A percentile compares a stretch with the other conserved stretches of the same genome.
Evolutionary conservation across 164 flowering plant species (phyloP).

Genomic region (Sextonia rubra): DNA sequence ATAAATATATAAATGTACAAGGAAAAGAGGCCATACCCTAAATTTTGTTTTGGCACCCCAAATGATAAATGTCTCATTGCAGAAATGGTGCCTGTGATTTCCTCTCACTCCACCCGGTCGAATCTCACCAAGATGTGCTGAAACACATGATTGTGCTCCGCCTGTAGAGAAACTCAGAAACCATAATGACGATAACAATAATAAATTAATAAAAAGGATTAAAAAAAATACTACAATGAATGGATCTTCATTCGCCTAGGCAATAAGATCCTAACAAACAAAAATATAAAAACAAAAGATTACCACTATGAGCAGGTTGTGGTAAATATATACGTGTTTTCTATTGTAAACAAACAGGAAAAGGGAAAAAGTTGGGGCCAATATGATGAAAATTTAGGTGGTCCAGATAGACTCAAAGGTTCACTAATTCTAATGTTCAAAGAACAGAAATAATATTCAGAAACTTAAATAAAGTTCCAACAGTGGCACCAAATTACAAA

Average conservation of each 20-base stretch:
- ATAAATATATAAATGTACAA: background rate
- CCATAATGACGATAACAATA: background rate
- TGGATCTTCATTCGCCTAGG: no score
- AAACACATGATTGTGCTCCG: constrained; percentile 62
- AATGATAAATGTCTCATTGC: constrained; percentile 86
- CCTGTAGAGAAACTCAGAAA: constrained; percentile 34
- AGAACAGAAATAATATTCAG: background rate
- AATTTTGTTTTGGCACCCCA: constrained; percentile 83
- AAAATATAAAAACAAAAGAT: no score
- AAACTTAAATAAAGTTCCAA: background rate
- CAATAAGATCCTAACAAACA: background rate
- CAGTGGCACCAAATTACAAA: background rate
- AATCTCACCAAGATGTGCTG: constrained; percentile 77
- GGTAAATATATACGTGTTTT: background rate
- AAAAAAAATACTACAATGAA: no score
- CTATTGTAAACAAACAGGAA: no score
- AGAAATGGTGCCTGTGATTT: constrained; percentile 80
- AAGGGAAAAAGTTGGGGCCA: background rate
- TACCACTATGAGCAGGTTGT: background rate
- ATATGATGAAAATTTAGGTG: background rate
- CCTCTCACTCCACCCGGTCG: constrained; percentile 75
- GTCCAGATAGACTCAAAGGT: background rate
- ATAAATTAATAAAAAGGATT: background rate
- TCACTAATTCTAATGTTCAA: no score
- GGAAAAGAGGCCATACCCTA: constrained; percentile 43